Conservation (phyloP, 768 basidiomycete genomes). For the Pholiota conissans region DNA sequence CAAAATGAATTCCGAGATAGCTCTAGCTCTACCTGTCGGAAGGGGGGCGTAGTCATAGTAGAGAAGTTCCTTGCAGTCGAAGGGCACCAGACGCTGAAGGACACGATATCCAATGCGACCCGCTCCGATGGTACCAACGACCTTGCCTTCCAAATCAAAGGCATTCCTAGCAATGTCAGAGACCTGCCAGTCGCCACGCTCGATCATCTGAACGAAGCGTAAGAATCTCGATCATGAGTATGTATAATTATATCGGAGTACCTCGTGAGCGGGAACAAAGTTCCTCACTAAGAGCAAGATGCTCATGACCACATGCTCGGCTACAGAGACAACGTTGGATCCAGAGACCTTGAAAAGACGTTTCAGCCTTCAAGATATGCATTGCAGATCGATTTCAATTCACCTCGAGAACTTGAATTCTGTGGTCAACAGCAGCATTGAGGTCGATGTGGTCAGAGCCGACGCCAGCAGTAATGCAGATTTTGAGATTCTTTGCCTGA, state of each 20-base stretch:
- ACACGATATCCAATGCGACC: constrained; percentile 85
- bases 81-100: constrained; percentile 75
- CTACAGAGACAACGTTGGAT: constrained; percentile 88
- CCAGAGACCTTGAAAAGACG: constrained; percentile 64
- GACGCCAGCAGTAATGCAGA: constrained; percentile 89
- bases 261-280: constrained; percentile 83
- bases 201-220: constrained; percentile 55
- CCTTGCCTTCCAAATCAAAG: constrained; percentile 88
- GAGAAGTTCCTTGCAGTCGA: constrained; percentile 87
- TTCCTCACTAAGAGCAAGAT: constrained; percentile 91
- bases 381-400: not conserved
- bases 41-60: constrained; percentile 87
- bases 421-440: constrained; percentile 79
- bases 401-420: constrained; percentile 78
- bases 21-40: constrained; percentile 45
- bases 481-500: constrained; percentile 79
- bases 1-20: not conserved
- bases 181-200: constrained; percentile 85
- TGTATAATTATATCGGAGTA: not conserved
- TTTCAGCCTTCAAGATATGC: not conserved
- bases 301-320: constrained; percentile 89
- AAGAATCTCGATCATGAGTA: not conserved
- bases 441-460: constrained; percentile 91
- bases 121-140: constrained; percentile 87
- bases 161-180: constrained; percentile 81